Conservation (phyloP, 139 green algal species). For the Dunaliella primolecta region DNA sequence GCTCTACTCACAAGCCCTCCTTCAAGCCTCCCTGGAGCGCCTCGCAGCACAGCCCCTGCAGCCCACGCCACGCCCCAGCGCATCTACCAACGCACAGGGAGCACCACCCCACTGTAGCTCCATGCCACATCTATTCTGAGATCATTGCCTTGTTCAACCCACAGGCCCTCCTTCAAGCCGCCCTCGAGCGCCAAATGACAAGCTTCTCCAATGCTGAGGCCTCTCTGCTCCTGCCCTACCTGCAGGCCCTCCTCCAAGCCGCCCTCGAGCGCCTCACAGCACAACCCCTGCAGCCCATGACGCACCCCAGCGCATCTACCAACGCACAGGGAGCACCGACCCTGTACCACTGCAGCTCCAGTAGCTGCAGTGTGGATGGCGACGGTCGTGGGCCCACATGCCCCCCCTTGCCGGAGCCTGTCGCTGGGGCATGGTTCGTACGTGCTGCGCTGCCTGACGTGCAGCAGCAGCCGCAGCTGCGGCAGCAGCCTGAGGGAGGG, state of each 20-base stretch:
- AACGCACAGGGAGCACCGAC: background rate
- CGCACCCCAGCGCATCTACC: background rate
- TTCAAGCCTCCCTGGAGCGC: background rate
- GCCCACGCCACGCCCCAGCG: background rate
- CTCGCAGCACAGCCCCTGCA: background rate
- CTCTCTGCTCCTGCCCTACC: too few relatives aligned
- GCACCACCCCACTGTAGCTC: background rate
- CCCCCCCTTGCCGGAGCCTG: background rate
- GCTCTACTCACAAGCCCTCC: background rate
- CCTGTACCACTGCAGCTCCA: background rate
- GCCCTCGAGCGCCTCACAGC: background rate
- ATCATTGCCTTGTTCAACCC: too few relatives aligned
- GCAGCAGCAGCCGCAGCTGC: background rate
- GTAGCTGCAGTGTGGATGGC: background rate
- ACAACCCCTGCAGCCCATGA: background rate
- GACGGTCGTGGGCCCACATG: background rate
- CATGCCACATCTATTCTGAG: too few relatives aligned
- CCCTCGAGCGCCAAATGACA: too few relatives aligned
- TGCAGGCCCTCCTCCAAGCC: background rate
- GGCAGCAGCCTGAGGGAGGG: background rate
- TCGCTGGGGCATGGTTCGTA: constrained; percentile 3
- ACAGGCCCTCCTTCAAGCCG: too few relatives aligned
- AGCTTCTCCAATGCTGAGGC: too few relatives aligned
- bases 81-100: background rate
- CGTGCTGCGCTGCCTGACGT: background rate